phyloP scores from a whole-genome alignment of 1,284 basidiomycete genomes.

The Trametes sp. region DNA sequence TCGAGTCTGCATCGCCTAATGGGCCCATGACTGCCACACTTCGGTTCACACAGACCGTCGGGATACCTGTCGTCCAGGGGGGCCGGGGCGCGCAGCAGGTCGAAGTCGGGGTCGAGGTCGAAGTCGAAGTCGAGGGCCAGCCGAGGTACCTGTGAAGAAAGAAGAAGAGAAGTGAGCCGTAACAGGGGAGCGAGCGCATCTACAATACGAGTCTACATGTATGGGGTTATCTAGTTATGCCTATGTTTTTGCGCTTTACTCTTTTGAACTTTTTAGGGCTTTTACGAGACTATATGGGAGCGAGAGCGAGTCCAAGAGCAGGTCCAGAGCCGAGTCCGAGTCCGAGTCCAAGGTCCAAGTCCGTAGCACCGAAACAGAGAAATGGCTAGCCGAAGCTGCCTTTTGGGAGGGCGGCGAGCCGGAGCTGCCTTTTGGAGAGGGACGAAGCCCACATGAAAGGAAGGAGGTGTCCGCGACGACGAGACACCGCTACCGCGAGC shows the following conservation, averaged over 20 bases:
- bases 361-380: neutral
- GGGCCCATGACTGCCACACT: neutral
- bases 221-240: neutral
- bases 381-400: neutral
- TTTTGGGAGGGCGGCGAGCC: neutral
- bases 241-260: neutral
- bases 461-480: neutral
- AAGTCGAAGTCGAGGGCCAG: neutral
- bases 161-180: neutral
- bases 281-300: neutral
- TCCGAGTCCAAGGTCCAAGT: neutral
- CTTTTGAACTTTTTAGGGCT: neutral
- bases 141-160: too few species aligned
- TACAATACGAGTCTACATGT: neutral
- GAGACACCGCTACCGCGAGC: slow-evolving; percentile 3
- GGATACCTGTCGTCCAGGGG: neutral
- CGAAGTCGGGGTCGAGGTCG: neutral
- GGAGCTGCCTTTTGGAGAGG: neutral
- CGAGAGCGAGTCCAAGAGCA: neutral
- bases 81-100: neutral
- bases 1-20: neutral
- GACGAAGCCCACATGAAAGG: neutral
- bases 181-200: neutral
- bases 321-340: neutral
- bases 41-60: neutral